phyloP scores from a whole-genome alignment of 768 basidiomycete species.

The Fomitopsis pulvina region DNA sequence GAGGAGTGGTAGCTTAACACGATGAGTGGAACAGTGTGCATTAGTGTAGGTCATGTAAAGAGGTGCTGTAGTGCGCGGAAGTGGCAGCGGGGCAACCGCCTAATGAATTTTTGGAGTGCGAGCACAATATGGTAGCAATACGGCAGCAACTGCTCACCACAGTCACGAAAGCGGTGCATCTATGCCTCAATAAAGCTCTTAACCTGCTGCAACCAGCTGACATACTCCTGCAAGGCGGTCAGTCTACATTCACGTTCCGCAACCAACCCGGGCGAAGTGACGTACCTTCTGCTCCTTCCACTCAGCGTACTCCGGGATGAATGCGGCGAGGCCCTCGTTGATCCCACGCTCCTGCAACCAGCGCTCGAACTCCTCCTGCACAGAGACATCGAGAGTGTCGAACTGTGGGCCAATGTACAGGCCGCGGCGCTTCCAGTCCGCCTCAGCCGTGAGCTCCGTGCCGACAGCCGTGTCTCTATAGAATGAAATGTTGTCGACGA shows the following conservation, averaged over 20 bases:
- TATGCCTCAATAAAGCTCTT: constrained; percentile 68
- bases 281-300: constrained; percentile 90
- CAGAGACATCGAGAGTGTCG: constrained; percentile 76
- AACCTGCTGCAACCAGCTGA: constrained; percentile 79
- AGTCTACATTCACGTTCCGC: constrained; percentile 1
- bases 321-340: constrained; percentile 72
- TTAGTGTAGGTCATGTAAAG: too few species aligned
- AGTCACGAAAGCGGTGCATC: background rate
- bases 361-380: constrained; percentile 90
- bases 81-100: too few species aligned
- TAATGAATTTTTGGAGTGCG: too few species aligned
- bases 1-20: too few species aligned
- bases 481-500: constrained; percentile 87
- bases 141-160: too few species aligned
- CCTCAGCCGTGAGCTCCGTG: constrained; percentile 75
- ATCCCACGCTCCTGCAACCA: constrained; percentile 89
- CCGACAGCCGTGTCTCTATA: constrained; percentile 70
- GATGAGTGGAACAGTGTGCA: too few species aligned
- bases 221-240: constrained; percentile 64
- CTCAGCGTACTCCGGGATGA: constrained; percentile 85
- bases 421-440: constrained; percentile 90
- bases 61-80: too few species aligned
- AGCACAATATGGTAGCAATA: too few species aligned
- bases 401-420: constrained; percentile 94
- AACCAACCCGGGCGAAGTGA: background rate